These are phyloP conservation scores for Solanum hybrid DNA, from an alignment of 305 asterid species.

Conservation along the genomic window DNA sequence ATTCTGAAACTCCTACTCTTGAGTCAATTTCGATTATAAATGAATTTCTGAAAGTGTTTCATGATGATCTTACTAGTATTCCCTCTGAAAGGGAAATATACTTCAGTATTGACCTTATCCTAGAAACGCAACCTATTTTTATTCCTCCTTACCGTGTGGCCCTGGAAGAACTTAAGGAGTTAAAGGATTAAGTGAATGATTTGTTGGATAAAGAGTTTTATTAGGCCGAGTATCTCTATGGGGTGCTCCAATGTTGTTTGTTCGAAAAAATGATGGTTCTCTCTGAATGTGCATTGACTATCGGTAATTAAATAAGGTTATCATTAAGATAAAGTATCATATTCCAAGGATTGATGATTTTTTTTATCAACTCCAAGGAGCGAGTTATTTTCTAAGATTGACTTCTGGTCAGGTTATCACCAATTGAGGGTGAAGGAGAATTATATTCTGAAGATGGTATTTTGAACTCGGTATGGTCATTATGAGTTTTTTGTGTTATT, in stretches of 20 bases:
- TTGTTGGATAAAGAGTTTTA: neutral
- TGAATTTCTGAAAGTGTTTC: neutral
- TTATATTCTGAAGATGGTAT: neutral
- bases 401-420: neutral
- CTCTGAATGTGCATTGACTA: neutral
- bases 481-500: neutral
- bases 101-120: neutral
- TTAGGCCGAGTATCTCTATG: neutral
- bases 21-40: neutral
- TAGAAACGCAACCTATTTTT: neutral
- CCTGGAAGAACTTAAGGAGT: neutral
- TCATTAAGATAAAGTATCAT: neutral
- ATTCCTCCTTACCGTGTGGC: neutral
- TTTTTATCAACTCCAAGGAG: neutral
- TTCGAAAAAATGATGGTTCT: neutral
- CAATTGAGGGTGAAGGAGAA: neutral
- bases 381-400: neutral
- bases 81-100: neutral
- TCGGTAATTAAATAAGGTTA: too few relatives aligned
- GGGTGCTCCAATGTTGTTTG: neutral
- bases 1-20: neutral
- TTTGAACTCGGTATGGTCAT: neutral
- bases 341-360: neutral
- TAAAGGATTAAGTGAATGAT: neutral
- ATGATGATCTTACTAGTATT: neutral